These are phyloP conservation scores for Colletotrichum gigasporum DNA, from an alignment of 2,329 filamentous ascomycete genomes.

Conservation along the genomic window DNA sequence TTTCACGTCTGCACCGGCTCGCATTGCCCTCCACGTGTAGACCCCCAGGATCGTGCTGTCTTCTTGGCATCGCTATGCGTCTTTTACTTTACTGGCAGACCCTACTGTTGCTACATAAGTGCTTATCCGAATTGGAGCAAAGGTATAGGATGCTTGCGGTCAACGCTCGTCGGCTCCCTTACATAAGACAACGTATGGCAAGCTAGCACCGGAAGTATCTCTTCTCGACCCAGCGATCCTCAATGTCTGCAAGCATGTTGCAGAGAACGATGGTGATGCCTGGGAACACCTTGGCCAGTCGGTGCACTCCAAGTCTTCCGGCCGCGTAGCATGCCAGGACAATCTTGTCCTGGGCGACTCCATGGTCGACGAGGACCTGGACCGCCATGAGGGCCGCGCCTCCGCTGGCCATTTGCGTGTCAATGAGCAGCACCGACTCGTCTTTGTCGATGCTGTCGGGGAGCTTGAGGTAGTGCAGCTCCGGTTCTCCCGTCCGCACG, in stretches of 20 bases:
- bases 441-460: slow-evolving; percentile 78
- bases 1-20: not conserved
- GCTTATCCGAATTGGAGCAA: not conserved
- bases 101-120: not conserved
- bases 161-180: not conserved
- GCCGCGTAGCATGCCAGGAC: slow-evolving; percentile 94
- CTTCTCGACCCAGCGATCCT: slow-evolving; percentile 89
- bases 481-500: slow-evolving; percentile 85
- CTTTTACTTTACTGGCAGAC: slow-evolving; percentile 3
- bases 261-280: slow-evolving; percentile 87
- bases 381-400: slow-evolving; percentile 92
- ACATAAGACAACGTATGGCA: not conserved
- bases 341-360: slow-evolving; percentile 83
- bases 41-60: no score
- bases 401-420: slow-evolving; percentile 94
- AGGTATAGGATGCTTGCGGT: not conserved
- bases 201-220: slow-evolving; percentile 86
- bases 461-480: slow-evolving; percentile 88
- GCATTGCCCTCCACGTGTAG: no score
- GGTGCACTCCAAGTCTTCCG: slow-evolving; percentile 83
- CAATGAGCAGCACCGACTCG: slow-evolving; percentile 84
- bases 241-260: slow-evolving; percentile 81
- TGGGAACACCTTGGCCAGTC: slow-evolving; percentile 89
- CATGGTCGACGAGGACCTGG: slow-evolving; percentile 93
- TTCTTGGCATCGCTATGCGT: not conserved